Conservation (phyloP, 2,329 filamentous ascomycete genomes). For the Stylonectria norvegica region DNA sequence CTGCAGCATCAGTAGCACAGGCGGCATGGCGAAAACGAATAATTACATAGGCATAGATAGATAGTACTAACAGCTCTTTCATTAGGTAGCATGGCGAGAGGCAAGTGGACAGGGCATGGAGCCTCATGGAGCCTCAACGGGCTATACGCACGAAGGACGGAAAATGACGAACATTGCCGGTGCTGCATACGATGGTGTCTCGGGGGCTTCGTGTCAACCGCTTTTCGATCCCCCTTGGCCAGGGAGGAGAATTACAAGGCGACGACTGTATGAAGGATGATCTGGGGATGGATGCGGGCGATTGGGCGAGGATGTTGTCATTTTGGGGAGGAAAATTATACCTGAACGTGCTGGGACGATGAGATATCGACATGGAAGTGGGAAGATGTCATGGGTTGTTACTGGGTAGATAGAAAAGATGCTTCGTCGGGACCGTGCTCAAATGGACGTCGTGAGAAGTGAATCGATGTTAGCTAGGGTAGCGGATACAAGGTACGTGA, state of each 20-base stretch:
- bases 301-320: background rate
- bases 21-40: constrained; percentile 8
- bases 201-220: background rate
- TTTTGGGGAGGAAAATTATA: constrained; percentile 14
- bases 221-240: too few relatives aligned
- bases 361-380: background rate
- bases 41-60: constrained; percentile 32
- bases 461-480: constrained; percentile 6
- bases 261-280: constrained; percentile 9
- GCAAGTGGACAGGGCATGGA: constrained; percentile 17
- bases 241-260: constrained; percentile 1
- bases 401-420: constrained; percentile 9
- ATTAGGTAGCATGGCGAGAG: constrained; percentile 23
- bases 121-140: too few relatives aligned
- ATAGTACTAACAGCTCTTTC: constrained; percentile 26
- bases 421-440: background rate
- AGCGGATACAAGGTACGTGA: too few relatives aligned
- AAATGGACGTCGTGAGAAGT: constrained; percentile 3
- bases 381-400: constrained; percentile 3
- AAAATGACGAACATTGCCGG: constrained; percentile 7
- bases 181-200: constrained; percentile 5
- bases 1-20: too few relatives aligned
- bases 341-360: constrained; percentile 9
- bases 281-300: constrained; percentile 1
- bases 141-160: constrained; percentile 5